Evolutionary conservation across 2,329 filamentous ascomycete genomes (phyloP).

Genomic region (Leptodontidium sp.): DNA sequence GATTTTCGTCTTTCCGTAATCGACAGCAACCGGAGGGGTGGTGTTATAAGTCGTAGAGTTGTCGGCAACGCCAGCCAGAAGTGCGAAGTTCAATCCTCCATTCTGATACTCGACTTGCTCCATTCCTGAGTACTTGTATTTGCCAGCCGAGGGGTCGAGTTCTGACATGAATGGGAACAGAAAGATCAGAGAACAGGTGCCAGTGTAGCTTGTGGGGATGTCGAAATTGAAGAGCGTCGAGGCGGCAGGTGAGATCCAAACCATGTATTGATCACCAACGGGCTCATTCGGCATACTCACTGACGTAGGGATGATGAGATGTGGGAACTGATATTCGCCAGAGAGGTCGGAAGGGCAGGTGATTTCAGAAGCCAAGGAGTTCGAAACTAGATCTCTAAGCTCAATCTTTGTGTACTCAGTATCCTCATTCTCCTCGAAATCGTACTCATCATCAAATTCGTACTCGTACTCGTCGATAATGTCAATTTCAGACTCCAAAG

Average conservation of each 20-base stretch:
- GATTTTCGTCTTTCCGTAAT: constrained; percentile 44
- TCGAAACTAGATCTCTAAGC: neutral
- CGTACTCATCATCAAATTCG: neutral
- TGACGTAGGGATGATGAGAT: constrained; percentile 44
- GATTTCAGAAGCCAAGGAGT: constrained; percentile 1
- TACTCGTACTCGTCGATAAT: neutral
- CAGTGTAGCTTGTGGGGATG: constrained; percentile 38
- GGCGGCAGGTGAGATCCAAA: constrained; percentile 40
- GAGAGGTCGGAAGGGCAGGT: constrained; percentile 40
- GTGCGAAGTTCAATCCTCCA: constrained; percentile 43
- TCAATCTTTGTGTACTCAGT: neutral
- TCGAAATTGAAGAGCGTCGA: constrained; percentile 45
- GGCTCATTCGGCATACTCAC: constrained; percentile 30
- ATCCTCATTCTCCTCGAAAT: neutral
- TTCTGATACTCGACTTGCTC: constrained; percentile 40
- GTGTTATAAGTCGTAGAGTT: constrained; percentile 33
- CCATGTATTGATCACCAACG: constrained; percentile 37
- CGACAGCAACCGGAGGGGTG: constrained; percentile 35
- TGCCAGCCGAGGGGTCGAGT: constrained; percentile 32
- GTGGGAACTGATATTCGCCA: constrained; percentile 39
- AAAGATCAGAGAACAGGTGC: constrained; percentile 44
- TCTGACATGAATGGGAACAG: constrained; percentile 43
- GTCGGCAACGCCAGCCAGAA: constrained; percentile 34
- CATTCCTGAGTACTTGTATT: constrained; percentile 41
- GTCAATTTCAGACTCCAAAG: neutral